These are phyloP conservation scores for Paraphaeosphaeria minitans DNA, from an alignment of 2,329 filamentous ascomycete species.

Conservation along the genomic window DNA sequence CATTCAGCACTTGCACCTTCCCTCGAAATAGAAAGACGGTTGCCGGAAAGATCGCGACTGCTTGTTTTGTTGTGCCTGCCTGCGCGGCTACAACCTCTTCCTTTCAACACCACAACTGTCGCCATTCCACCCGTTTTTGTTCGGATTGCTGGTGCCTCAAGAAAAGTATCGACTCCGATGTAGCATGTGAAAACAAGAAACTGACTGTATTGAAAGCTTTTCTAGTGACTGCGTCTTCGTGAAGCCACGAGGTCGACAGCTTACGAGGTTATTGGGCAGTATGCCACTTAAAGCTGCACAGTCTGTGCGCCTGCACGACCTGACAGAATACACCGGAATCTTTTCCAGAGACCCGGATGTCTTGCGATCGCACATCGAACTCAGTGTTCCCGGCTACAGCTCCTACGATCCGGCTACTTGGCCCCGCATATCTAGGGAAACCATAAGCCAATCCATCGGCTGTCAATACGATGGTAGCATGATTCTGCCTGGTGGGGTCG, in stretches of 20 bases:
- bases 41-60: no score
- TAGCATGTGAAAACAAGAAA: neutral
- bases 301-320: neutral
- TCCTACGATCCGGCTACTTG: slow-evolving; percentile 5
- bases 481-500: neutral
- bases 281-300: neutral
- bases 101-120: neutral
- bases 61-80: no score
- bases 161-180: no score
- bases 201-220: neutral
- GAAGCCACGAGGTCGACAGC: neutral
- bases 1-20: neutral
- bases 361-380: neutral
- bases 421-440: neutral
- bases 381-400: neutral
- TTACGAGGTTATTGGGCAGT: neutral
- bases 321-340: neutral
- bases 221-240: neutral
- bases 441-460: neutral
- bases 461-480: neutral
- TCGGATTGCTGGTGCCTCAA: neutral
- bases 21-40: no score
- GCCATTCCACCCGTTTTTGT: neutral
- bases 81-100: no score
- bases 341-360: neutral